Evolutionary conservation across 768 basidiomycete genomes (phyloP).

Genomic region (Podaxis sp.): DNA sequence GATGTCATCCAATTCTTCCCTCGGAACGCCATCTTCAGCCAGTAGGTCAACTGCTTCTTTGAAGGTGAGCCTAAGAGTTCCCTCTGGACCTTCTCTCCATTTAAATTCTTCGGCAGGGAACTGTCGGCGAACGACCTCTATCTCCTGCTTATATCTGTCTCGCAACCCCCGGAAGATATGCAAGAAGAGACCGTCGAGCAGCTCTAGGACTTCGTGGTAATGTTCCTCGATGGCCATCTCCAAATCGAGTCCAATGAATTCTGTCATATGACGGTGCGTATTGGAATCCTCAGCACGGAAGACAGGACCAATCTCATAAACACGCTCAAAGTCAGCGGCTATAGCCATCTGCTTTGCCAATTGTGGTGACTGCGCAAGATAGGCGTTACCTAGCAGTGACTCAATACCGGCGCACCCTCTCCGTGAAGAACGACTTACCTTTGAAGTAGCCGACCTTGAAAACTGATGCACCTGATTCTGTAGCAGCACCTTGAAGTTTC

Average conservation of each 20-base stretch:
- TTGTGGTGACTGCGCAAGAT: constrained; percentile 95
- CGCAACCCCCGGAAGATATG: constrained; percentile 84
- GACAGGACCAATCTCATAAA: constrained; percentile 95
- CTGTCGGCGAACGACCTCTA: constrained; percentile 77
- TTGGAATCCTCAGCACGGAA: constrained; percentile 98
- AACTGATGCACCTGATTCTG: constrained; percentile 94
- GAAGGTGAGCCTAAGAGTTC: constrained; percentile 85
- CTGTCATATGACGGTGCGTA: constrained; percentile 97
- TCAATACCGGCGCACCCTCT: background rate
- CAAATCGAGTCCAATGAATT: constrained; percentile 97
- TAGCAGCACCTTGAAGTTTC: constrained; percentile 95
- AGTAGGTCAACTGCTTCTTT: constrained; percentile 86
- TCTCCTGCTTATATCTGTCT: constrained; percentile 77
- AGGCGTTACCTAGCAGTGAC: constrained; percentile 67
- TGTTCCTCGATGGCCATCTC: constrained; percentile 99
- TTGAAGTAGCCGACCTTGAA: constrained; percentile 99
- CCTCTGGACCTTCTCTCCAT: constrained; percentile 88
- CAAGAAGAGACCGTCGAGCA: constrained; percentile 85
- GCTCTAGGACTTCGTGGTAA: constrained; percentile 95
- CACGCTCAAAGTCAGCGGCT: constrained; percentile 96
- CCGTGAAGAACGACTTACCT: constrained; percentile 42
- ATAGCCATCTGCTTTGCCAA: constrained; percentile 99
- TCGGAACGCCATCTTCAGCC: constrained; percentile 79
- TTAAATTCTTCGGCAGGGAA: constrained; percentile 97
- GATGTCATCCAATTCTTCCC: constrained; percentile 85